Evolutionary conservation across 371 early-diverging fungal species (phyloP).

Genomic region (Mucor irregularis): DNA sequence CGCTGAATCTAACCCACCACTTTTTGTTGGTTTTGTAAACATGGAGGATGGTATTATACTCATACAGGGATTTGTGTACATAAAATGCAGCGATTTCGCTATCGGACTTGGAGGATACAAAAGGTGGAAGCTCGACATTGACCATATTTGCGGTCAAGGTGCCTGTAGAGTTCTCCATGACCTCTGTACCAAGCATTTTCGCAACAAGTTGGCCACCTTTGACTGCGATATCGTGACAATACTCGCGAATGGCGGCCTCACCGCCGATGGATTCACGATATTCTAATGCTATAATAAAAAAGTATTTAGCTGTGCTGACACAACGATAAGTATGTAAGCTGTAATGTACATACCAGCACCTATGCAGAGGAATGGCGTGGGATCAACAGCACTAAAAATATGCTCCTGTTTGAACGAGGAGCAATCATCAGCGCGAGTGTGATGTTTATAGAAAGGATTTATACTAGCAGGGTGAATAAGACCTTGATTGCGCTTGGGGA

Average conservation of each 20-base stretch:
- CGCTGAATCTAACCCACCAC: constrained; percentile 59
- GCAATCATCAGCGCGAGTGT: constrained; percentile 22
- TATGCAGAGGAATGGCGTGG: constrained; percentile 43
- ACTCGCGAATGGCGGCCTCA: constrained; percentile 55
- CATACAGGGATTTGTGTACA: constrained; percentile 34
- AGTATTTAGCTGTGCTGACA: no score
- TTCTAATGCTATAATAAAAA: constrained; percentile 35
- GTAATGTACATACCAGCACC: constrained; percentile 49
- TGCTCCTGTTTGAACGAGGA: constrained; percentile 25
- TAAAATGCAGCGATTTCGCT: constrained; percentile 19
- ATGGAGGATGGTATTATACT: constrained; percentile 41
- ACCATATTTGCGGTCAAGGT: constrained; percentile 55
- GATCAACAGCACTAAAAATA: constrained; percentile 35
- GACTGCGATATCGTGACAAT: constrained; percentile 57
- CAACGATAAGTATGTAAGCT: no score
- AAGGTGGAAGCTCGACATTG: constrained; percentile 59
- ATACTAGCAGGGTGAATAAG: constrained; percentile 53
- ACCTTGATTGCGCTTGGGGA: constrained; percentile 50
- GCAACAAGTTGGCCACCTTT: constrained; percentile 60
- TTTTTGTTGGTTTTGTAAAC: constrained; percentile 46
- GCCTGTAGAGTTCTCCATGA: constrained; percentile 57
- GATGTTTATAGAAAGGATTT: constrained; percentile 45
- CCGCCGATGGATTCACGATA: constrained; percentile 59
- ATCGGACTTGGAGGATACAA: constrained; percentile 41
- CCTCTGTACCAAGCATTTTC: constrained; percentile 58